phyloP scores from a whole-genome alignment of 2,329 filamentous ascomycete genomes.

The Penicillium hesseltinei region DNA sequence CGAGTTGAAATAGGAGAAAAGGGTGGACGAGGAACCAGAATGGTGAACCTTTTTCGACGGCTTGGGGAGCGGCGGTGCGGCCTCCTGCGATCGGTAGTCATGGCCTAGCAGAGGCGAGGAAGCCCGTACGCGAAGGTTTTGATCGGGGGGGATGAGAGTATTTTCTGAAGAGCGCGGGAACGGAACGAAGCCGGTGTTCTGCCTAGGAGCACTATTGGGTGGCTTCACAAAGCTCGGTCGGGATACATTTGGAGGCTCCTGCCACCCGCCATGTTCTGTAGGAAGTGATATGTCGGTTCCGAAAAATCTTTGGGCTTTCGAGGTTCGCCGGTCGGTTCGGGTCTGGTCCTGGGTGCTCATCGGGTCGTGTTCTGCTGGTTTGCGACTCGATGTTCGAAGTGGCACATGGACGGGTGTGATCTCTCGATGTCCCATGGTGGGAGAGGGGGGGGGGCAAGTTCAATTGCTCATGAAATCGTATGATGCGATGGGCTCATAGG shows the following conservation, averaged over 20 bases:
- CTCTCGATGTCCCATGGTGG: conserved; percentile 16
- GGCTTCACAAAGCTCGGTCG: conserved; percentile 43
- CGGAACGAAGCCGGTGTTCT: conserved; percentile 24
- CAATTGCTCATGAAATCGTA: conserved; percentile 10
- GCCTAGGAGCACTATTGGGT: conserved; percentile 36
- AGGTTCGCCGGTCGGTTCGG: conserved; percentile 22
- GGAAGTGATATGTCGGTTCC: conserved; percentile 30
- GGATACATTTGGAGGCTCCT: conserved; percentile 25
- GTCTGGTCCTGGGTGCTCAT: conserved; percentile 22
- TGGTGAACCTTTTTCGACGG: conserved; percentile 39
- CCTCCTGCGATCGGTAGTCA: conserved; percentile 32
- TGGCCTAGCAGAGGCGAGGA: conserved; percentile 49
- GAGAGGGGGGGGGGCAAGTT: neutral
- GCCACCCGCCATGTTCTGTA: conserved; percentile 21
- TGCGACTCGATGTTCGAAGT: conserved; percentile 23
- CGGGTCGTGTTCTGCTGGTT: conserved; percentile 6
- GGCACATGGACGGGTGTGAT: conserved; percentile 21
- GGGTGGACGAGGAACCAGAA: conserved; percentile 46
- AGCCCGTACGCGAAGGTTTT: conserved; percentile 41
- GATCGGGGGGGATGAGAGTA: conserved; percentile 24
- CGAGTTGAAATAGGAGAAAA: conserved; percentile 49
- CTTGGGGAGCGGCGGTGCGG: conserved; percentile 33
- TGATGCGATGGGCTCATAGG: neutral
- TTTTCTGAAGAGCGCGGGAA: conserved; percentile 26
- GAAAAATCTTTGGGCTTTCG: conserved; percentile 35